Conservation (phyloP, 257 asterid genomes). For the Petrea volubilis region DNA sequence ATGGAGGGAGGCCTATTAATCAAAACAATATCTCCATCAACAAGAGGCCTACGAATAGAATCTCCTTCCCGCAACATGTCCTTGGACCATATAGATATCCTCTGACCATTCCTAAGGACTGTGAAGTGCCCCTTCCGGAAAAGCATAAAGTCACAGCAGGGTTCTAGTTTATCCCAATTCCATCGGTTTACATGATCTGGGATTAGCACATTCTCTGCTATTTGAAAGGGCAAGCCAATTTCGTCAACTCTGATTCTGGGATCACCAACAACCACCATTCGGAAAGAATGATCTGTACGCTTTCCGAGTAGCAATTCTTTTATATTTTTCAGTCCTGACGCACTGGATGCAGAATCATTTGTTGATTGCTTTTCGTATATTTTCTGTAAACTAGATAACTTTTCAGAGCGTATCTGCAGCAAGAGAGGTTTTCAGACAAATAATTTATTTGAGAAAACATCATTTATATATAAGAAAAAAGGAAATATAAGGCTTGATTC, state of each 20-base stretch:
- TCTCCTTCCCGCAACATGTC: conserved; percentile 75
- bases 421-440: conserved; percentile 29
- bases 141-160: conserved; percentile 57
- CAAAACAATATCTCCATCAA: conserved; percentile 83
- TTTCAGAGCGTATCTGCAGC: conserved; percentile 85
- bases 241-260: conserved; percentile 67
- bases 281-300: conserved; percentile 76
- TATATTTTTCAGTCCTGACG: conserved; percentile 74
- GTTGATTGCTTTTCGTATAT: conserved; percentile 57
- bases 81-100: conserved; percentile 44
- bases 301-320: conserved; percentile 84
- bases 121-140: conserved; percentile 45
- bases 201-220: conserved; percentile 65
- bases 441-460: conserved; percentile 15
- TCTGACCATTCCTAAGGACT: conserved; percentile 58
- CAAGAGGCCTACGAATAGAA: conserved; percentile 64
- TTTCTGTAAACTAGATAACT: conserved; percentile 43
- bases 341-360: conserved; percentile 55
- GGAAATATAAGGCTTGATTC: conserved; percentile 12
- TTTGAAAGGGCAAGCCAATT: conserved; percentile 73
- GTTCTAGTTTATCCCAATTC: conserved; percentile 67
- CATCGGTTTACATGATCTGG: conserved; percentile 56
- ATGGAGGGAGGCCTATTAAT: conserved; percentile 94
- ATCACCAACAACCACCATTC: conserved; percentile 97
- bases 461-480: not conserved